Evolutionary conservation across 2,329 filamentous ascomycete genomes (phyloP).

Genomic region (Aspergillus ochraceoroseus): DNA sequence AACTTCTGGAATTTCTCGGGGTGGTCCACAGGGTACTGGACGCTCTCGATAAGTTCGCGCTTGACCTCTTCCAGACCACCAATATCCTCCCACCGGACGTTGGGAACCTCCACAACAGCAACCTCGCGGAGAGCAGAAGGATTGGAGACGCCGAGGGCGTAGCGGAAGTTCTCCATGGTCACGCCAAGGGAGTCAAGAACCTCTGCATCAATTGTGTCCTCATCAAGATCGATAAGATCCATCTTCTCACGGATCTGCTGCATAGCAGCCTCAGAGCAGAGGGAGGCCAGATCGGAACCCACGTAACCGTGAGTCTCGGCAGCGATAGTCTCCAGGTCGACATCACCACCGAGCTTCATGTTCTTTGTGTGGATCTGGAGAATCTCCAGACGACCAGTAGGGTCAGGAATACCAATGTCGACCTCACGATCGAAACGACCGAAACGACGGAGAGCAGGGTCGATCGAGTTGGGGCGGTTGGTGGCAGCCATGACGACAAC

Average conservation of each 20-base stretch:
- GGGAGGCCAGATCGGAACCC: conserved; percentile 94
- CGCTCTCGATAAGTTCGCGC: conserved; percentile 97
- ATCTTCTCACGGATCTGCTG: conserved; percentile 99
- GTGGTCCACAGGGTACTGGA: conserved; percentile 98
- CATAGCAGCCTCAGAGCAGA: conserved; percentile 99
- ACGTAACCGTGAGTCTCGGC: conserved; percentile 98
- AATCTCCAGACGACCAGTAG: conserved; percentile 96
- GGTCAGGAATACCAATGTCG: conserved; percentile 96
- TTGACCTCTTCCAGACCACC: conserved; percentile 98
- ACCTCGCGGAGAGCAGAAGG: conserved; percentile 97
- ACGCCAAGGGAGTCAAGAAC: conserved; percentile 96
- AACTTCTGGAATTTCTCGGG: conserved; percentile 99
- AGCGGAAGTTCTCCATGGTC: conserved; percentile 99
- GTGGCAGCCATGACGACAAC: conserved; percentile 99
- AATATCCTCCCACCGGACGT: conserved; percentile 99
- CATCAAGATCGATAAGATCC: conserved; percentile 97
- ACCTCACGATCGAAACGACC: conserved; percentile 99
- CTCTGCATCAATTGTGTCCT: conserved; percentile 98
- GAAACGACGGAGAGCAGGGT: conserved; percentile 94
- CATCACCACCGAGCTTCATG: conserved; percentile 97
- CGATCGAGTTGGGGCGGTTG: conserved; percentile 97
- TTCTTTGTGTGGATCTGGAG: conserved; percentile 99
- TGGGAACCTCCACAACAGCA: conserved; percentile 97
- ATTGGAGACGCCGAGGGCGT: conserved; percentile 95
- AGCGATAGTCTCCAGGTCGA: conserved; percentile 93